Conservation (phyloP, 345 rosid species). For the Camelina hispida region DNA sequence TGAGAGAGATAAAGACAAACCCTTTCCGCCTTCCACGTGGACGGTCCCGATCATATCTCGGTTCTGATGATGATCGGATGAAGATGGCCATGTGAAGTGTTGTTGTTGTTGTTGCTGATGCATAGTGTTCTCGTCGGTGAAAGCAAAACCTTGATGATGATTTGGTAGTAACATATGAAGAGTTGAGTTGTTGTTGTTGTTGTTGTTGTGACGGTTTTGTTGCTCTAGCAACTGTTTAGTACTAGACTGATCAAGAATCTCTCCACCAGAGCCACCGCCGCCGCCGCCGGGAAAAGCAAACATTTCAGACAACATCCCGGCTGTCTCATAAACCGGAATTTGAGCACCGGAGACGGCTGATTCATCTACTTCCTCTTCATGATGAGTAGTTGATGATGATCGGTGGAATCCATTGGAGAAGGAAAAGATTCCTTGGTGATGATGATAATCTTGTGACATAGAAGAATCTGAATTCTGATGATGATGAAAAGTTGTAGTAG, state of each 20-base stretch:
- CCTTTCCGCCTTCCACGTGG: slow-evolving; percentile 71
- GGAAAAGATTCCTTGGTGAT: slow-evolving; percentile 45
- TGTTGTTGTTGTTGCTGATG: slow-evolving; percentile 44
- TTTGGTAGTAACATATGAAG: slow-evolving; percentile 85
- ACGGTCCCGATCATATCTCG: slow-evolving; percentile 47
- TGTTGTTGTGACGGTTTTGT: slow-evolving; percentile 73
- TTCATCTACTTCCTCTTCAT: slow-evolving; percentile 37
- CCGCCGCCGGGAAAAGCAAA: slow-evolving; percentile 69
- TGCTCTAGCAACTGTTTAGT: slow-evolving; percentile 55
- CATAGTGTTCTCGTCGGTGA: slow-evolving; percentile 36
- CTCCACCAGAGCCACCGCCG: slow-evolving; percentile 44
- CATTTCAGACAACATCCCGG: slow-evolving; percentile 97
- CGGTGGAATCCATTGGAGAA: slow-evolving; percentile 40
- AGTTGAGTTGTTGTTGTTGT: slow-evolving; percentile 53
- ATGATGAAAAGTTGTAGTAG: slow-evolving; percentile 23
- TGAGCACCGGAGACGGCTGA: slow-evolving; percentile 43
- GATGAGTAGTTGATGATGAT: slow-evolving; percentile 28
- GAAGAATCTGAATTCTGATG: slow-evolving; percentile 28
- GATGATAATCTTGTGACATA: slow-evolving; percentile 48
- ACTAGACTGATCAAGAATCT: slow-evolving; percentile 43
- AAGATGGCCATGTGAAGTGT: slow-evolving; percentile 72
- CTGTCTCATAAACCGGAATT: slow-evolving; percentile 72
- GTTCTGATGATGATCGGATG: slow-evolving; percentile 42
- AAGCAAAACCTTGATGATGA: slow-evolving; percentile 47
- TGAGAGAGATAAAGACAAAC: slow-evolving; percentile 84